Conservation (phyloP, 129 eudicot species). For the Escallonia herrerae region DNA sequence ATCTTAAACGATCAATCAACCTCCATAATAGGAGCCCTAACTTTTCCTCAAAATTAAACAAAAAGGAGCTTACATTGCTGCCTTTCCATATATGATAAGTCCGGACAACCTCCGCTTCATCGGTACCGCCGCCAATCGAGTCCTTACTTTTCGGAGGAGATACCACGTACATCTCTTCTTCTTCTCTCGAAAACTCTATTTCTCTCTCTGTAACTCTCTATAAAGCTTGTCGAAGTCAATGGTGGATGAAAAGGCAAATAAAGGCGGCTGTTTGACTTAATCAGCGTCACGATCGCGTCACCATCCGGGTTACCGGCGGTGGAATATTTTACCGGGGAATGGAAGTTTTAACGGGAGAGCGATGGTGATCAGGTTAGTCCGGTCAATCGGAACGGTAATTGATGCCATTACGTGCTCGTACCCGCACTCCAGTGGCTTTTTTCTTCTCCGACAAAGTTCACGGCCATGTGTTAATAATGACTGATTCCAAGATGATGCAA, state of each 20-base stretch:
- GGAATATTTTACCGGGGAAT: too few relatives aligned
- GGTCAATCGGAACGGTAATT: too few relatives aligned
- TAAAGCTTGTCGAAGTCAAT: constrained; percentile 18
- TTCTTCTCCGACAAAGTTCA: too few relatives aligned
- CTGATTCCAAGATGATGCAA: too few relatives aligned
- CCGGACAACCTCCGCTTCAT: constrained; percentile 26
- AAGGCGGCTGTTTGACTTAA: constrained; percentile 24
- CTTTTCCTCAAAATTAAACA: background rate
- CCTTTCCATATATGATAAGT: constrained; percentile 61
- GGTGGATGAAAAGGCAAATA: constrained; percentile 16
- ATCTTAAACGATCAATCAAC: background rate
- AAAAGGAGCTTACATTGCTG: constrained; percentile 37
- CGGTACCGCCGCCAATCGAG: constrained; percentile 11
- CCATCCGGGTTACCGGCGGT: too few relatives aligned
- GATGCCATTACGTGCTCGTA: too few relatives aligned
- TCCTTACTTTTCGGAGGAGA: constrained; percentile 38
- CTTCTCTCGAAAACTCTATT: constrained; percentile 14
- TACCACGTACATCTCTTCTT: constrained; percentile 44
- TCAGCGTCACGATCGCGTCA: too few relatives aligned
- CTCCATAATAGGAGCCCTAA: background rate
- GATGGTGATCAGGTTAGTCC: too few relatives aligned
- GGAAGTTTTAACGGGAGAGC: too few relatives aligned
- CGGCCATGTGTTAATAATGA: too few relatives aligned
- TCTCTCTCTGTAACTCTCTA: constrained; percentile 12
- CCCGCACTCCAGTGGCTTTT: too few relatives aligned